Percentiles rank a stretch among this genome's conserved stretches.
phyloP scores from a whole-genome alignment of 495 filamentous ascomycete species.

The Chaetomium cochliodes region DNA sequence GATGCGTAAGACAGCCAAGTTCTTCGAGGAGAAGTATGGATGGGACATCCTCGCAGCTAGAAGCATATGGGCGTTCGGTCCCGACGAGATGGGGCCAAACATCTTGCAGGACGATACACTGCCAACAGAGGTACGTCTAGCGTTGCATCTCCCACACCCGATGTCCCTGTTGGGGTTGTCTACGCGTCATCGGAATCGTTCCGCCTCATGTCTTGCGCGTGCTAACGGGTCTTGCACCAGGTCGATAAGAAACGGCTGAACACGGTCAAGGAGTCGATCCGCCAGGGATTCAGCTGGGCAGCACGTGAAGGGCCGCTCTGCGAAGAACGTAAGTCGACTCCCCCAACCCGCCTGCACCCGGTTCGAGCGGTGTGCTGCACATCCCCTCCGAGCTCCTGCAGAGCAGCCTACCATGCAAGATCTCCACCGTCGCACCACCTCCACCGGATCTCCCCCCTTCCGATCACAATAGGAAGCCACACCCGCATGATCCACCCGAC shows the following conservation, averaged over 20 bases:
- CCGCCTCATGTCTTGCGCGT: not conserved
- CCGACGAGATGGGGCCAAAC: slow-evolving; percentile 92
- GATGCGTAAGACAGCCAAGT: slow-evolving; percentile 87
- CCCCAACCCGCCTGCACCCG: slow-evolving; percentile 2
- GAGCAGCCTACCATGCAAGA: slow-evolving; percentile 10
- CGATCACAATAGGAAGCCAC: not conserved
- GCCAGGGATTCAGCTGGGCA: slow-evolving; percentile 95
- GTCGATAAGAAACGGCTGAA: slow-evolving; percentile 89
- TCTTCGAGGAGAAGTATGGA: slow-evolving; percentile 95
- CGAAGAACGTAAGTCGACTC: slow-evolving; percentile 82
- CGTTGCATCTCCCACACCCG: slow-evolving; percentile 25
- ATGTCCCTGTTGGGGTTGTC: not conserved
- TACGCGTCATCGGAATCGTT: not conserved
- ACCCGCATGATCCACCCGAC: not conserved
- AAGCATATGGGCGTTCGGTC: slow-evolving; percentile 98
- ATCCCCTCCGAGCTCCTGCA: not conserved
- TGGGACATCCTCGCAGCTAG: slow-evolving; percentile 93
- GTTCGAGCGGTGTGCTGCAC: slow-evolving; percentile 27
- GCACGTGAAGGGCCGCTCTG: slow-evolving; percentile 92
- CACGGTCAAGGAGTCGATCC: slow-evolving; percentile 83
- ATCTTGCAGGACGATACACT: slow-evolving; percentile 96
- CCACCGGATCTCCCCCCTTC: slow-evolving; percentile 9
- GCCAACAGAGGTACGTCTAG: slow-evolving; percentile 63
- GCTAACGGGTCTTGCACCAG: slow-evolving; percentile 37
- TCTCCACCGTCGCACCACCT: not conserved